These are phyloP conservation scores for Thielaviopsis musarum DNA, from an alignment of 2,329 filamentous ascomycete genomes.

Conservation along the genomic window DNA sequence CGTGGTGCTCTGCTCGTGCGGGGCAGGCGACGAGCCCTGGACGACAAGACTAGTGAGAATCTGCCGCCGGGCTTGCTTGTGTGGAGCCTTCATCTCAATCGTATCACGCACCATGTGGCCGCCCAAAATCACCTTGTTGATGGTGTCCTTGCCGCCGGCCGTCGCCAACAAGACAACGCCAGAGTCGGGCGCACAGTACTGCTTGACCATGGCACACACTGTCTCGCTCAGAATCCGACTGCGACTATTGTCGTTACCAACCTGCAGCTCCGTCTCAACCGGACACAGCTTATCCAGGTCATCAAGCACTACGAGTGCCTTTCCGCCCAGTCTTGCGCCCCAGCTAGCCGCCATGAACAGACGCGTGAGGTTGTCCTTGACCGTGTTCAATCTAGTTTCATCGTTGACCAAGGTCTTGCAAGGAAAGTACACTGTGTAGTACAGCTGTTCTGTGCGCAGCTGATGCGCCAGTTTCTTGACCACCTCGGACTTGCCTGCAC, in stretches of 20 bases:
- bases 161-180: slow-evolving; percentile 79
- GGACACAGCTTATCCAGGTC: slow-evolving; percentile 89
- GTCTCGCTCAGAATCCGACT: slow-evolving; percentile 87
- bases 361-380: slow-evolving; percentile 74
- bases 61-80: slow-evolving; percentile 73
- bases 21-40: slow-evolving; percentile 30
- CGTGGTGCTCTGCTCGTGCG: not conserved
- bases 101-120: slow-evolving; percentile 90
- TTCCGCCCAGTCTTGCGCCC: slow-evolving; percentile 75
- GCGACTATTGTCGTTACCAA: slow-evolving; percentile 81
- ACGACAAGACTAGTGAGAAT: slow-evolving; percentile 67
- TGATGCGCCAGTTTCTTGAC: slow-evolving; percentile 58
- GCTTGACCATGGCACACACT: slow-evolving; percentile 62
- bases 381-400: slow-evolving; percentile 72
- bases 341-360: slow-evolving; percentile 82
- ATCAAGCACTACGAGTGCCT: slow-evolving; percentile 71
- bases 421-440: slow-evolving; percentile 70
- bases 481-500: slow-evolving; percentile 76
- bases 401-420: slow-evolving; percentile 80
- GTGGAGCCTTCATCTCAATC: slow-evolving; percentile 71
- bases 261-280: slow-evolving; percentile 82
- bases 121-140: slow-evolving; percentile 81
- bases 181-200: slow-evolving; percentile 66
- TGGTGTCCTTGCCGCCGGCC: slow-evolving; percentile 77
- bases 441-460: slow-evolving; percentile 56